Evolutionary conservation across 2,329 filamentous ascomycete species (phyloP), one percentile per base, ranked within the genome.

Genomic region (Sclerotinia nivalis): DNA sequence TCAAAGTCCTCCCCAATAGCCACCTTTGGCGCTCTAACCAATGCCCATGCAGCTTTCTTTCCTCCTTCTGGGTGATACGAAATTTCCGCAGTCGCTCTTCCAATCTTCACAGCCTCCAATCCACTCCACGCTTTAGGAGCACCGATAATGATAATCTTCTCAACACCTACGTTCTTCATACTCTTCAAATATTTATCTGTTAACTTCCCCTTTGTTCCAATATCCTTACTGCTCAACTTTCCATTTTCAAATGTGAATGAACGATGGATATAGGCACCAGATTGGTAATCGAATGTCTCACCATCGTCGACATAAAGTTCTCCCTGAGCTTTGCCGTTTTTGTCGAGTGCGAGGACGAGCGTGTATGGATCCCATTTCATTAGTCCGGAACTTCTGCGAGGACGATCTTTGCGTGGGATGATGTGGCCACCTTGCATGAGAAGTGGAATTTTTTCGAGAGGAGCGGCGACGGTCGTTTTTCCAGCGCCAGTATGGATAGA

Each of bases 291-390:
- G 75, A 94, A 99, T 0, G 91, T 92, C 80, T 98, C 94, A 61
- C 96, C 96, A 74, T 99, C 96, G 77, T 99, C 96, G 43, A 93
- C 84, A 77, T 99, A 99, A 10, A 99, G 83, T 62, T 91, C 90
- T 40, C 96, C 96, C 61, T 90, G 87, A 0, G 95, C 93, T 75
- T 89, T 87, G 67, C 91, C 89, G 45, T 87, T 84, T 74, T 88
- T 87, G 74, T 87, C 84, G 22, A 96, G 83, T 0, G 88, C 87
- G 2, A 98, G 84, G 2, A 99, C 89, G 1, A 99, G 87, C 0
- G 96, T 99, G 83, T 97, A 97, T 54, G 96, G 94, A 79, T 99
- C 96, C 80, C 89, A 97, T 76, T 88, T 91, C 96, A 98, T 98
- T 59, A 97, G 84, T 28, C 91, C 89, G 70, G 89, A 92, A 70